These are phyloP conservation scores for Raffaelea albimanens DNA, from an alignment of 2,329 filamentous ascomycete genomes.

Conservation along the genomic window DNA sequence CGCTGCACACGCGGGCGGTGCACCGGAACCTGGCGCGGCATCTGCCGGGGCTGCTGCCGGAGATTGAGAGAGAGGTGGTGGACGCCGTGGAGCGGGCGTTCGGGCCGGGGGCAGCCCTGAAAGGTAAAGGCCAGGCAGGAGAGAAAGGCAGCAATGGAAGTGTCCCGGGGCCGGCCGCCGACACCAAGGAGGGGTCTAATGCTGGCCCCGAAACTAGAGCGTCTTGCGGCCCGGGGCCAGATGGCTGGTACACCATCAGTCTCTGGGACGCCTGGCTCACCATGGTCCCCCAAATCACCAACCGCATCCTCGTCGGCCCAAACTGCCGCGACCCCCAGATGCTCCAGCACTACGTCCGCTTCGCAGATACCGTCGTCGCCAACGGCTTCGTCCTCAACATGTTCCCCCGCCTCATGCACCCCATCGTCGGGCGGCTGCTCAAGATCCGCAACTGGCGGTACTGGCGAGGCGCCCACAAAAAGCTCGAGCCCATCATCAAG, in stretches of 20 bases:
- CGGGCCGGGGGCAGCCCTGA: too few species aligned
- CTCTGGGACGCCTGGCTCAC: slow-evolving; percentile 34
- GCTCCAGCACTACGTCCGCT: slow-evolving; percentile 35
- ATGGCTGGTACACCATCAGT: slow-evolving; percentile 27
- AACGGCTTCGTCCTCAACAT: slow-evolving; percentile 35
- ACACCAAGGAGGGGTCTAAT: not conserved
- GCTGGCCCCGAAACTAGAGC: slow-evolving; percentile 19
- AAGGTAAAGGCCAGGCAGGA: too few species aligned
- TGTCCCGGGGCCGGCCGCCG: not conserved
- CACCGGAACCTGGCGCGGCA: slow-evolving; percentile 34
- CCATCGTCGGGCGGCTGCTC: slow-evolving; percentile 35
- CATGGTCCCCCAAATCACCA: slow-evolving; percentile 33
- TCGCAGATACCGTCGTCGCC: slow-evolving; percentile 38
- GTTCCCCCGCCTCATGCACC: slow-evolving; percentile 37
- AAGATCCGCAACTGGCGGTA: slow-evolving; percentile 35
- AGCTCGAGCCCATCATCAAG: slow-evolving; percentile 32
- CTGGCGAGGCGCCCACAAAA: slow-evolving; percentile 31
- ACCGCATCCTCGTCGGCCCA: slow-evolving; percentile 30
- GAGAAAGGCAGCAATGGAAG: not conserved
- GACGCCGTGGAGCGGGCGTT: slow-evolving; percentile 25
- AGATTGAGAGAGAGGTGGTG: slow-evolving; percentile 30
- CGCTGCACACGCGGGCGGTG: slow-evolving; percentile 30
- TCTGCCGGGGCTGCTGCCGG: slow-evolving; percentile 26
- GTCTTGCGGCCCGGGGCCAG: not conserved
- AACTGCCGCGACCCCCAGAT: slow-evolving; percentile 33